Base-by-base conservation (phyloP, 768 basidiomycete species). In the Filobasidium floriforme region DNA sequence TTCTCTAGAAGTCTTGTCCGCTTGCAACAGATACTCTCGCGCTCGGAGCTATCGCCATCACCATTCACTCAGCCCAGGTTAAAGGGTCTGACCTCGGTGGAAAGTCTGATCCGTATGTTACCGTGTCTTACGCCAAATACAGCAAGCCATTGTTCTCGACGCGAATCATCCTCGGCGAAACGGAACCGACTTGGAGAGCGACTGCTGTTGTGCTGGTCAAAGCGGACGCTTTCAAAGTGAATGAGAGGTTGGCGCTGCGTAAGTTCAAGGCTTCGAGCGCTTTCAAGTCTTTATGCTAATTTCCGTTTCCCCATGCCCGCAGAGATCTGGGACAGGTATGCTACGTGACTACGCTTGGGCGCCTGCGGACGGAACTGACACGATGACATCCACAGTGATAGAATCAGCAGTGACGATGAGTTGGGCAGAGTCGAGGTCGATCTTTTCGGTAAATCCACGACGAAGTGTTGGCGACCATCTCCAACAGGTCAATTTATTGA, bases 311-410 rank as follows among this genome's bases (percentile, higher is more conserved):
- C 14, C 43, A 10, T 44, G 43, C 40, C 9, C 6, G 6, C 40
- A 63, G 62, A 65, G 32, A 65, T 65, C 22, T 65, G 63, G 63
- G 63, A 65, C 41, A 65, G 62, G 62, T 63, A 41, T 41, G 62
- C 40, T 41, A 24, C 10, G 43, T 44, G 43, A 44, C 19, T 41
- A 7, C 19, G 24, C 5, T n/a, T 1, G 24, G 44, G 19, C 18
- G 1, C 28, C 22, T 9, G 22, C 7, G 10, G 28, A 24, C 19
- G 24, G 32, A 5, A 29, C 57, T 59, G 9, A 59, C 22, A 6
- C 22, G 5, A 32, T 59, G 18, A 9, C 24, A 9, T 59, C 18
- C n/a, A n/a, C 40, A 63, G 63, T 54, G 65, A 66, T 41, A 41
- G 65, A 1, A 44, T 66, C 22, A 66, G 44, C 14, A 59, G 59